Conservation (phyloP, 148 eudicot species). For the Euryodendron excelsum region DNA sequence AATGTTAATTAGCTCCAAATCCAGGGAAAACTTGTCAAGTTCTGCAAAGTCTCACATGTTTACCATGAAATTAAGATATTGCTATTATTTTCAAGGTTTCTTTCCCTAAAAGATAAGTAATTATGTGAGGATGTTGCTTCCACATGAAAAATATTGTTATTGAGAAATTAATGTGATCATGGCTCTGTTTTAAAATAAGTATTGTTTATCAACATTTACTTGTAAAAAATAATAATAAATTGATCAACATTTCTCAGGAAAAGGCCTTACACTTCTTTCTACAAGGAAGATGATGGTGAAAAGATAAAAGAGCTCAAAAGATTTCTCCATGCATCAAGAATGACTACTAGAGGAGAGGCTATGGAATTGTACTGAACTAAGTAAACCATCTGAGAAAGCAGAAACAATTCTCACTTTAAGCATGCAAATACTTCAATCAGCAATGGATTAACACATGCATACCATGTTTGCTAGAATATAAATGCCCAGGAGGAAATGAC, state of each 20-base stretch:
- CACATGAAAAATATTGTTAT: no score
- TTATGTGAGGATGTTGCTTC: no score
- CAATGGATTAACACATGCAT: conserved; percentile 14
- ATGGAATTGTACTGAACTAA: neutral
- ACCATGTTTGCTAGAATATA: conserved; percentile 90
- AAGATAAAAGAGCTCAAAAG: neutral
- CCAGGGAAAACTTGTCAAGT: no score
- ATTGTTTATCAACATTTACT: no score
- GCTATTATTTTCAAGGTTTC: no score
- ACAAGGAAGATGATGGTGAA: neutral
- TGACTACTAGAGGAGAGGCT: neutral
- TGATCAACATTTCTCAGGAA: neutral
- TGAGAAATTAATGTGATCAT: no score
- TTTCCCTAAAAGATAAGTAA: no score
- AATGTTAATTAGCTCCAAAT: no score
- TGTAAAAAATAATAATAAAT: no score
- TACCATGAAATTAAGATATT: no score
- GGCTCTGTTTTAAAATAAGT: no score
- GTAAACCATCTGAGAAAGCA: conserved; percentile 5
- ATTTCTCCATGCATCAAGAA: neutral
- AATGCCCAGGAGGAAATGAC: conserved; percentile 79
- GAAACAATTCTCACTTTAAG: neutral
- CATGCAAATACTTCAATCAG: neutral
- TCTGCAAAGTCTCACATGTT: no score
- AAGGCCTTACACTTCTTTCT: neutral